Percentiles rank a stretch among this genome's conserved stretches.
These are phyloP conservation scores for Neoboletus magnificus DNA, from an alignment of 768 basidiomycete species.

Conservation along the genomic window DNA sequence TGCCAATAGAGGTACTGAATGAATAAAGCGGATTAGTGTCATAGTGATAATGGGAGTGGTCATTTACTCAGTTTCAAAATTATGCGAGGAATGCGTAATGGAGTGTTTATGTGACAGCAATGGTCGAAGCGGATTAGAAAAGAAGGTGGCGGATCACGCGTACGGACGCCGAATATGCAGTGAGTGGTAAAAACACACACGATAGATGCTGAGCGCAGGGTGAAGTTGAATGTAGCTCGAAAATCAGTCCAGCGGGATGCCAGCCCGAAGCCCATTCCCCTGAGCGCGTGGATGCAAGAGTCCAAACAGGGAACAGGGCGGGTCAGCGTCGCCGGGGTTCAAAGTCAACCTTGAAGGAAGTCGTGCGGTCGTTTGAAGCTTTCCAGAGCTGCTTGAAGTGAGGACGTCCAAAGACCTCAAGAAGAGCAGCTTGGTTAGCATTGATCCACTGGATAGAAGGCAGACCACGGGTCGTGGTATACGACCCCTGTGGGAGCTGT, in stretches of 20 bases:
- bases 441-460: conserved; percentile 78
- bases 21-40: conserved; percentile 33
- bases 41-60: conserved; percentile 25
- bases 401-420: conserved; percentile 68
- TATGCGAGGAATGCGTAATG: conserved; percentile 34
- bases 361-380: conserved; percentile 67
- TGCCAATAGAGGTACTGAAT: conserved; percentile 25
- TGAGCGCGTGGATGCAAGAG: conserved; percentile 5
- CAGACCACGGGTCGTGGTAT: conserved; percentile 73
- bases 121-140: conserved; percentile 23
- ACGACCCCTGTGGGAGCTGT: conserved; percentile 61
- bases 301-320: conserved; percentile 8
- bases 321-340: conserved; percentile 40
- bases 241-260: conserved; percentile 8
- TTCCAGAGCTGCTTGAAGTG: conserved; percentile 71
- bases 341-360: conserved; percentile 73
- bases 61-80: conserved; percentile 32
- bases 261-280: conserved; percentile 15
- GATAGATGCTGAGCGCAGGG: conserved; percentile 7
- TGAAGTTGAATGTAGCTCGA: conserved; percentile 6
- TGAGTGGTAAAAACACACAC: conserved; percentile 15
- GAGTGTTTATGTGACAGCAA: conserved; percentile 41
- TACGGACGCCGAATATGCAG: conserved; percentile 22
- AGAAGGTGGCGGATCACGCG: conserved; percentile 29
- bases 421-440: conserved; percentile 61